Conservation (phyloP, 306 rosid species). For the Vigna reflexopilosa region DNA sequence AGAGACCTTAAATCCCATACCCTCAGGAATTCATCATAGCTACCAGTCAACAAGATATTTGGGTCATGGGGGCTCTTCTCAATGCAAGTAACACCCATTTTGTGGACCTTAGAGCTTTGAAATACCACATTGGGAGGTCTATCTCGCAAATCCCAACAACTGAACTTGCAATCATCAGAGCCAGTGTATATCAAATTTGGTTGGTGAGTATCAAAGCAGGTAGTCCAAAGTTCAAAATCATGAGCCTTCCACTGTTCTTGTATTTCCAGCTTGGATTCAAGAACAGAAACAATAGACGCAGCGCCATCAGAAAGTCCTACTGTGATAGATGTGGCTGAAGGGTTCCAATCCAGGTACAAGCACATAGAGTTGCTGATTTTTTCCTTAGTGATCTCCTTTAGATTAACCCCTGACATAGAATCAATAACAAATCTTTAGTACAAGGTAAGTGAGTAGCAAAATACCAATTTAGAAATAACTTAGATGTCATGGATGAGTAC, state of each 20-base stretch:
- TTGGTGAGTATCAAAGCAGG: constrained; percentile 78
- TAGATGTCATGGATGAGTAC: neutral
- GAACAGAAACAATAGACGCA: constrained; percentile 63
- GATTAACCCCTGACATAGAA: constrained; percentile 54
- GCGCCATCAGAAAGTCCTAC: constrained; percentile 88
- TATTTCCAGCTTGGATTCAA: constrained; percentile 65
- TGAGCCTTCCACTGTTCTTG: constrained; percentile 85
- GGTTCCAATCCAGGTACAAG: constrained; percentile 82
- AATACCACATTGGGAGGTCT: constrained; percentile 73
- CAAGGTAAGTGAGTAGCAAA: neutral
- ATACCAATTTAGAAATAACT: constrained; percentile 5
- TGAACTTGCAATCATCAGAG: constrained; percentile 86
- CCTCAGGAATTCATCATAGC: constrained; percentile 84
- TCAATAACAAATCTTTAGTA: constrained; percentile 24
- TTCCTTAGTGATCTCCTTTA: constrained; percentile 61
- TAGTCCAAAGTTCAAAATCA: constrained; percentile 90
- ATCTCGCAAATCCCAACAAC: constrained; percentile 83
- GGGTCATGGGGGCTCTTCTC: constrained; percentile 69
- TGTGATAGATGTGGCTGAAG: constrained; percentile 70
- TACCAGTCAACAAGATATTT: constrained; percentile 70
- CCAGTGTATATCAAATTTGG: constrained; percentile 84
- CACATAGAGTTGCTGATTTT: constrained; percentile 80
- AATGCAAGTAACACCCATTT: constrained; percentile 89
- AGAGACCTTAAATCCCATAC: constrained; percentile 85
- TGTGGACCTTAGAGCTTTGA: constrained; percentile 74